Percentiles rank a stretch among this genome's conserved stretches.
Conservation (phyloP, 2,329 filamentous ascomycete species). For the Juglanconis sp. region DNA sequence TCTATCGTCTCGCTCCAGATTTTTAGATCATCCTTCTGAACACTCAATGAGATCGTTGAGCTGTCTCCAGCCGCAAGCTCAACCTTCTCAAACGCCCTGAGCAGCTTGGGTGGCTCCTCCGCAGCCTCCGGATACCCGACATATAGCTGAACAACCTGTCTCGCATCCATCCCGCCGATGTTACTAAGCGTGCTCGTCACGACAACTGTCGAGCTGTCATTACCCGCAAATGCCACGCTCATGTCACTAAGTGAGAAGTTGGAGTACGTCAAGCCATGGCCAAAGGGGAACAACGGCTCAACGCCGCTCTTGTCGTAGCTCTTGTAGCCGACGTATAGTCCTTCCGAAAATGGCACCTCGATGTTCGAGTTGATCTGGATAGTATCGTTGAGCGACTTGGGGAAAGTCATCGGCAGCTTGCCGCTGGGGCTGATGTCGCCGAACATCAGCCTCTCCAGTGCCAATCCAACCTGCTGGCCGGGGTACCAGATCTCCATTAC, state of each 20-base stretch:
- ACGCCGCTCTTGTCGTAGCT: background rate
- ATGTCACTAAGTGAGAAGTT: background rate
- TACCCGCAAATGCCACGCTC: background rate
- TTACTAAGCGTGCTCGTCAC: background rate
- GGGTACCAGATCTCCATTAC: constrained; percentile 10
- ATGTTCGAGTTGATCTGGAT: constrained; percentile 3
- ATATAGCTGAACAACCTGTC: constrained; percentile 3
- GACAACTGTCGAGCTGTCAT: background rate
- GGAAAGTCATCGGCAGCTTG: constrained; percentile 17
- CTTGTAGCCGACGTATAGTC: background rate
- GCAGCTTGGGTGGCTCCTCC: constrained; percentile 1
- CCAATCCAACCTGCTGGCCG: constrained; percentile 12
- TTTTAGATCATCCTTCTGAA: constrained; percentile 14
- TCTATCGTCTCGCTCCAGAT: constrained; percentile 21
- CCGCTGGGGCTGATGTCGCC: constrained; percentile 16
- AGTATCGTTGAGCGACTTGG: background rate
- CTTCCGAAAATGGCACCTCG: background rate
- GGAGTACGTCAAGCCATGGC: background rate
- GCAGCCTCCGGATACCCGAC: background rate
- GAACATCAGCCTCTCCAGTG: constrained; percentile 16
- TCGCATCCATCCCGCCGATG: background rate
- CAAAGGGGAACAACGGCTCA: constrained; percentile 3
- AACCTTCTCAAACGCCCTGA: background rate
- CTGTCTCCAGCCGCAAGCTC: background rate
- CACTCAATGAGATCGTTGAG: background rate